These are phyloP conservation scores for Gynochthodes officinalis DNA, from an alignment of 257 asterid genomes.

Conservation along the genomic window DNA sequence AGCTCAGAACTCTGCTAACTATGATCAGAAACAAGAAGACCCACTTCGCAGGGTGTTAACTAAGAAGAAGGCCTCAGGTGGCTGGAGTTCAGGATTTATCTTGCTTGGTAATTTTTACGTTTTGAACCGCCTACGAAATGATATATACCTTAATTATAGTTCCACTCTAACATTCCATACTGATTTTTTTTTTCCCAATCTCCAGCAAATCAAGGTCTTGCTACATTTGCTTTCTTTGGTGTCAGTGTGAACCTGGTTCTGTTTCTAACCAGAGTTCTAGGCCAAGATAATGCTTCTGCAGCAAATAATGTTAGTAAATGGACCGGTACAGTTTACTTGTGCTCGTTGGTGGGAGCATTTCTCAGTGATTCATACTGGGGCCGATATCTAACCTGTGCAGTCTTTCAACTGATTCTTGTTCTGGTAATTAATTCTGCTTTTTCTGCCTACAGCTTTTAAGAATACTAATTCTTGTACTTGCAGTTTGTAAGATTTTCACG, in stretches of 20 bases:
- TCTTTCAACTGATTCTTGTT: conserved; percentile 59
- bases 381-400: conserved; percentile 63
- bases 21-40: conserved; percentile 10
- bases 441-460: not conserved
- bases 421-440: conserved; percentile 33
- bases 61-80: conserved; percentile 35
- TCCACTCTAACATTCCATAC: too few species aligned
- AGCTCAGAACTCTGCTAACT: not conserved
- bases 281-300: conserved; percentile 66
- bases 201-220: conserved; percentile 77
- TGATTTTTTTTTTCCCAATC: too few species aligned
- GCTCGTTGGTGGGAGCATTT: conserved; percentile 77
- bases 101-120: conserved; percentile 48
- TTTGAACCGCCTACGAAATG: not conserved
- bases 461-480: not conserved
- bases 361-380: conserved; percentile 91
- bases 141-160: too few species aligned
- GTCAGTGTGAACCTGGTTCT: conserved; percentile 79
- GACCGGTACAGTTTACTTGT: conserved; percentile 82
- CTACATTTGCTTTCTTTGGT: conserved; percentile 76
- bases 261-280: conserved; percentile 68
- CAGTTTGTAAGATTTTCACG: too few species aligned
- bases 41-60: not conserved
- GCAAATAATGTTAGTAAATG: conserved; percentile 81
- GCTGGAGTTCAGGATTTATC: conserved; percentile 59